These are phyloP conservation scores for Panicum hallii DNA, from an alignment of 202 grass and related monocot genomes.

Conservation along the genomic window DNA sequence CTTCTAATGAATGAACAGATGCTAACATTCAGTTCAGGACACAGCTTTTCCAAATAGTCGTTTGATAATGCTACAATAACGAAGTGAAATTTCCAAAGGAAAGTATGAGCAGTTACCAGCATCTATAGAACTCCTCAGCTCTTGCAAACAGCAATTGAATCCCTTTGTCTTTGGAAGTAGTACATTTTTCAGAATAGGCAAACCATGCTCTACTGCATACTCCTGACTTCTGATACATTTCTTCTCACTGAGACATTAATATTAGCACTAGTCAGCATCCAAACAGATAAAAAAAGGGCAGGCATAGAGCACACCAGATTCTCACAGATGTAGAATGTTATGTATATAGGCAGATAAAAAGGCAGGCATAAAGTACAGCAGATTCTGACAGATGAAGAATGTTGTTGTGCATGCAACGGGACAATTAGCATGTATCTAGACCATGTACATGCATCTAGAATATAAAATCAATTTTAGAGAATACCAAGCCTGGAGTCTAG, in stretches of 20 bases:
- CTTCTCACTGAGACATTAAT: slow-evolving; percentile 66
- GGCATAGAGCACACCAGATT: background rate
- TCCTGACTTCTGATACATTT: slow-evolving; percentile 95
- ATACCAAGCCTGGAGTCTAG: background rate
- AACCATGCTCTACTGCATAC: slow-evolving; percentile 75
- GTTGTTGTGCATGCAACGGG: background rate
- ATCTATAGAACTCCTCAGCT: slow-evolving; percentile 77
- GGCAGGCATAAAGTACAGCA: background rate
- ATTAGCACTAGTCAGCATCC: slow-evolving; percentile 19
- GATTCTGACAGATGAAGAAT: background rate
- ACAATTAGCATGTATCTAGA: background rate
- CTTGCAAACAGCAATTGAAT: slow-evolving; percentile 83
- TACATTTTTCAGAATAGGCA: slow-evolving; percentile 88
- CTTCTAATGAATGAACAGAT: slow-evolving; percentile 5
- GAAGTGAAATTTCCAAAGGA: background rate
- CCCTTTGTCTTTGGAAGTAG: slow-evolving; percentile 93
- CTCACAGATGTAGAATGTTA: background rate
- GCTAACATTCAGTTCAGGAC: background rate
- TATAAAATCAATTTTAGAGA: background rate
- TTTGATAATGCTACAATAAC: slow-evolving; percentile 24
- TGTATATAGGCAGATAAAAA: background rate
- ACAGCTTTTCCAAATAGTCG: background rate
- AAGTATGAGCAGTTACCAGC: slow-evolving; percentile 57
- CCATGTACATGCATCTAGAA: background rate
- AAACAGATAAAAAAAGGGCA: slow-evolving; percentile 6